Conservation (phyloP, 2,329 filamentous ascomycete species). For the Penicillium italicum region DNA sequence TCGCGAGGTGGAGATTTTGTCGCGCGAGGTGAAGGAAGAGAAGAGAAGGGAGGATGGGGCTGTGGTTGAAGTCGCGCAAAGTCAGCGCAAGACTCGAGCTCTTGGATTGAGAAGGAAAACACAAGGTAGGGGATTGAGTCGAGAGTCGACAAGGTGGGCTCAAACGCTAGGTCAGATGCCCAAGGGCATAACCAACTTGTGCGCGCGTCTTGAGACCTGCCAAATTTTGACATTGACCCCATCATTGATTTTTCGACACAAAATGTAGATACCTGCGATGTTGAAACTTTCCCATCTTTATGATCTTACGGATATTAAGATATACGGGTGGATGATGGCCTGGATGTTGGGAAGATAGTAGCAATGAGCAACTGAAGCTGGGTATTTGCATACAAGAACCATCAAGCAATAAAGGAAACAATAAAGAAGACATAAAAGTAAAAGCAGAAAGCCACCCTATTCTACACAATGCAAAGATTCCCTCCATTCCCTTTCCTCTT, state of each 20-base stretch:
- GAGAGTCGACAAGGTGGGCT: not conserved
- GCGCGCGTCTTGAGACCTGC: not conserved
- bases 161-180: not conserved
- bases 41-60: not conserved
- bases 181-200: not conserved
- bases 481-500: not conserved
- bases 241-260: not conserved
- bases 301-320: not conserved
- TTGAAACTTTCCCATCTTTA: not conserved
- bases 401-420: not conserved
- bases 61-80: not conserved
- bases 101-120: not conserved
- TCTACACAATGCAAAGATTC: not conserved
- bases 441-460: not conserved
- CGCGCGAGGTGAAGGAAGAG: not conserved
- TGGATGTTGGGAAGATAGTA: not conserved
- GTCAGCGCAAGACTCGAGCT: not conserved
- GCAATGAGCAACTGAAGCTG: conserved; percentile 4
- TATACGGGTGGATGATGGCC: not conserved
- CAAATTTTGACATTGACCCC: not conserved
- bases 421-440: not conserved
- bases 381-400: conserved; percentile 13
- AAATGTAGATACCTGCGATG: not conserved
- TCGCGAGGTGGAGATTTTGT: not conserved
- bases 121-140: not conserved